These are phyloP conservation scores for Rubia yunnanensis DNA, from an alignment of 257 asterid species.

Conservation along the genomic window DNA sequence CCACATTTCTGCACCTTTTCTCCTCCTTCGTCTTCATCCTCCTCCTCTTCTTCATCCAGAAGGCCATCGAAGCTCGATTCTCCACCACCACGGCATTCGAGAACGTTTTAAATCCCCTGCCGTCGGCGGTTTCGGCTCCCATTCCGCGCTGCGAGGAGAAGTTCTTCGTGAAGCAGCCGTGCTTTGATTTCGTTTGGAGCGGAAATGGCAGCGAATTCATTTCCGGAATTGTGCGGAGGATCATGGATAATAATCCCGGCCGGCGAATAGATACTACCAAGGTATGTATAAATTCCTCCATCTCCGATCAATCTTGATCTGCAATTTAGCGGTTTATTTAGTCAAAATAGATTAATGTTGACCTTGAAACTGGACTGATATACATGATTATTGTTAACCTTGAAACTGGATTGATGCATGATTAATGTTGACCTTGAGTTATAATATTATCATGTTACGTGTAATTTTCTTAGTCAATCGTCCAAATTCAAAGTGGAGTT, in stretches of 20 bases:
- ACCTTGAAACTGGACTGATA: too few relatives aligned
- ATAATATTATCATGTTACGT: too few relatives aligned
- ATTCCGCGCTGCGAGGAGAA: slow-evolving; percentile 20
- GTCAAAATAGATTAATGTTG: too few relatives aligned
- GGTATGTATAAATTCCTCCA: too few relatives aligned
- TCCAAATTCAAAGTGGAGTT: too few relatives aligned
- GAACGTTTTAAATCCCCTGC: slow-evolving; percentile 12
- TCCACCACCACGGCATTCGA: slow-evolving; percentile 13
- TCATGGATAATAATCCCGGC: slow-evolving; percentile 19
- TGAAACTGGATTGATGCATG: neutral
- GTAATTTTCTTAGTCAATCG: neutral
- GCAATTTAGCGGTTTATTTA: neutral
- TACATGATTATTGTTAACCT: neutral
- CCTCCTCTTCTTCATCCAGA: too few relatives aligned
- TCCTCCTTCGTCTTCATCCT: too few relatives aligned
- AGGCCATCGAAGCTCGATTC: too few relatives aligned
- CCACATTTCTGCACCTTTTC: too few relatives aligned
- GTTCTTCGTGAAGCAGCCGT: slow-evolving; percentile 8
- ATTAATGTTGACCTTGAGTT: too few relatives aligned
- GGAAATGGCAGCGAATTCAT: slow-evolving; percentile 16
- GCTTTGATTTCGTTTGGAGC: slow-evolving; percentile 24
- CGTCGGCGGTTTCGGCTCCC: neutral
- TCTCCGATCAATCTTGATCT: neutral
- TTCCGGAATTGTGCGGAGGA: slow-evolving; percentile 5
- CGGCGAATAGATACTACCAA: slow-evolving; percentile 13